Evolutionary conservation across 495 filamentous ascomycete genomes (phyloP).

Genomic region (Aspergillus leporis): DNA sequence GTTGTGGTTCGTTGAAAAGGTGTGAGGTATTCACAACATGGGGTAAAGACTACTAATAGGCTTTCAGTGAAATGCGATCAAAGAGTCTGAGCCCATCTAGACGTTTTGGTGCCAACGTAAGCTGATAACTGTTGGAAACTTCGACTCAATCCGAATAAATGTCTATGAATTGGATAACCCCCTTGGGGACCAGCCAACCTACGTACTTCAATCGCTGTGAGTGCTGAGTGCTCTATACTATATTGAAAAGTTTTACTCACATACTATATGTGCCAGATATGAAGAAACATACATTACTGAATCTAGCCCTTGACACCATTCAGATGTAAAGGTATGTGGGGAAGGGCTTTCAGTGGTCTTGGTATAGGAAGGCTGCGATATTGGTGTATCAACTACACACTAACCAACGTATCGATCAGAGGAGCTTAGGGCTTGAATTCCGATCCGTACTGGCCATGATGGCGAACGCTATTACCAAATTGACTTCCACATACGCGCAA

Average conservation of each 20-base stretch:
- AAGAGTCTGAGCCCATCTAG: slow-evolving; percentile 22
- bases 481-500: slow-evolving; percentile 24
- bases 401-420: no score
- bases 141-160: slow-evolving; percentile 8
- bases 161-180: slow-evolving; percentile 21
- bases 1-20: slow-evolving; percentile 33
- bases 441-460: slow-evolving; percentile 19
- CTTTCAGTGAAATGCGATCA: slow-evolving; percentile 21
- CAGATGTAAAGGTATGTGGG: no score
- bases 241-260: no score
- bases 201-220: slow-evolving; percentile 20
- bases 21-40: background rate
- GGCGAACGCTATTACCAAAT: slow-evolving; percentile 24
- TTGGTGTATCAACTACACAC: no score
- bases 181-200: background rate
- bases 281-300: slow-evolving; percentile 16
- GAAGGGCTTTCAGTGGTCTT: no score
- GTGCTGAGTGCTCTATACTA: background rate
- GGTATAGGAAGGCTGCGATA: no score
- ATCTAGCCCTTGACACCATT: slow-evolving; percentile 7
- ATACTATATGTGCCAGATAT: slow-evolving; percentile 9
- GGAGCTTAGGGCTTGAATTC: slow-evolving; percentile 13
- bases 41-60: background rate
- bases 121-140: slow-evolving; percentile 14
- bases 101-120: slow-evolving; percentile 10